Conservation (phyloP, 75 land plant genomes). For the Gnetum montanum region DNA sequence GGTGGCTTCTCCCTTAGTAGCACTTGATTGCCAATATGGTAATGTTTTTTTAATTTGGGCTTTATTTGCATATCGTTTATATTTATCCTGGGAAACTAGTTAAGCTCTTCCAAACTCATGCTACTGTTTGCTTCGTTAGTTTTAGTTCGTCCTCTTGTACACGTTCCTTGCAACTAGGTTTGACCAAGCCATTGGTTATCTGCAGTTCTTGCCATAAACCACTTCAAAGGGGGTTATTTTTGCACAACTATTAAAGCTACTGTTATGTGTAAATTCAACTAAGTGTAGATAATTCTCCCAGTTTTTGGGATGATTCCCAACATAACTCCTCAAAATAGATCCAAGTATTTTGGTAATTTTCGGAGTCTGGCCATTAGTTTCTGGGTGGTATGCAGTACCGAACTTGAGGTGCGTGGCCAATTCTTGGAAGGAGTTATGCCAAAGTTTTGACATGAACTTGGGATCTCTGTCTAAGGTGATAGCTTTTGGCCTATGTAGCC, state of each 20-base stretch:
- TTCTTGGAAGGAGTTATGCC: neutral
- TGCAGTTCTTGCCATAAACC: no score
- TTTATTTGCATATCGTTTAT: no score
- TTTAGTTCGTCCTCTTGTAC: no score
- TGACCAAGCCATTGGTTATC: no score
- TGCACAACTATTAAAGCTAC: neutral
- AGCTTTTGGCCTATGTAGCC: neutral
- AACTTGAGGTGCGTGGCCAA: constrained; percentile 1
- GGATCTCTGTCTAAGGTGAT: neutral
- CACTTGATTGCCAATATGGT: no score
- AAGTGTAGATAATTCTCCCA: constrained; percentile 7
- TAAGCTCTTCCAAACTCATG: no score
- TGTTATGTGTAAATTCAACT: constrained; percentile 16
- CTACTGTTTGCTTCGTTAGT: no score
- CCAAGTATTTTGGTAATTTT: constrained; percentile 1
- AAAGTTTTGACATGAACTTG: neutral
- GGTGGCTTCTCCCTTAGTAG: no score
- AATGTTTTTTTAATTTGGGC: no score
- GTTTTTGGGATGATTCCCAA: neutral
- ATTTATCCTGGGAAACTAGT: no score
- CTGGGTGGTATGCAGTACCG: constrained; percentile 10
- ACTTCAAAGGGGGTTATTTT: no score
- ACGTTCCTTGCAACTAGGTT: no score
- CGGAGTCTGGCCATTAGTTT: constrained; percentile 14
- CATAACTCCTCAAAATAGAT: constrained; percentile 3